Evolutionary conservation across 306 rosid species (phyloP), one percentile per base, ranked within the genome.

Genomic region (Prosopis cineraria): DNA sequence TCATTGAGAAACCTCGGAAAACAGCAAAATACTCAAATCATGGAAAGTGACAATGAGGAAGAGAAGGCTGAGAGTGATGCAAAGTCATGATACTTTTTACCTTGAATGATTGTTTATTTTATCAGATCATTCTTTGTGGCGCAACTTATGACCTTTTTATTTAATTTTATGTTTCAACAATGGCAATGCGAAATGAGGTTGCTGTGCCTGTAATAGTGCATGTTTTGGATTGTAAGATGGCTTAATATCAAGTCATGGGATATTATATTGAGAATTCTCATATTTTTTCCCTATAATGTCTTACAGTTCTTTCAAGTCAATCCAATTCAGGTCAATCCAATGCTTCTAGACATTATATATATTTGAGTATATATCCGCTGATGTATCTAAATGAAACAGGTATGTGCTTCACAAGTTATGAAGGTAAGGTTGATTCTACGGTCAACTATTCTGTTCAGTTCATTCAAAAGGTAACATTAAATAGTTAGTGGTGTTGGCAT

Each of bases 231-330:
- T 68, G 53, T 30, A 41, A 68, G 72, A 68, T 68, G 25, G 33
- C 53, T 68, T 68, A 68, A 68, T 13, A 68, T 40, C 52, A 24
- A 41, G 52, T 68, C 36, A 67, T 68, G 72, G 20, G 53, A 68
- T 24, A 40, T 41, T 24, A 41, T 68, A 67, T 67, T 67, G 72
- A 40, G 72, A 24, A 13, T 41, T 68, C 12, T 41, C 22, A 41
- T 24, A 40, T 22, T 12, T 40, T 40, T 40, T 41, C 36, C 22
- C 11, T 22, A 40, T 67, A 29, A 40, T 40, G 45, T 67, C 72
- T 66, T 33, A 67, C 39, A 37, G 39, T 66, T 37, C 71, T 10
- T 66, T 66, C 17, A 22, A 24, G 72, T 40, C 72, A 67, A 67
- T 33, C 43, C 25, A 31, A 7, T 63, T 63, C 14, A 17, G 16